Evolutionary conservation across 768 basidiomycete genomes (phyloP), one percentile per base, ranked within the genome.

Genomic region (Flagelloscypha sp.): DNA sequence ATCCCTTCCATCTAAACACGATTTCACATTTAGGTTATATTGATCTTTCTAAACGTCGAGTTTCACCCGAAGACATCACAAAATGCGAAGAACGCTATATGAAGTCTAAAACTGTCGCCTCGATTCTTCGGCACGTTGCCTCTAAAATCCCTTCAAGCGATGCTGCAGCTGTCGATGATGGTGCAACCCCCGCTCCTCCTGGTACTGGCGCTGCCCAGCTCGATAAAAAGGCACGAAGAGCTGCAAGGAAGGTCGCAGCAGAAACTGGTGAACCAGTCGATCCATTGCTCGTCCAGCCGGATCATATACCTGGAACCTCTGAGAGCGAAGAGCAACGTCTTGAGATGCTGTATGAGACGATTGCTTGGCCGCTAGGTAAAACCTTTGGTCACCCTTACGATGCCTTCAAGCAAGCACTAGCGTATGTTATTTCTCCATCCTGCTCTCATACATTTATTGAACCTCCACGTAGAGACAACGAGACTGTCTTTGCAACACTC

Each of bases 1-100:
- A 20, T 37, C 33, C 15, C 24, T 30, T 25, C 12, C 18, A 10
- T 37, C 21, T 38, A 21, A 24, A 11, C 34, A 33, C 36, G 21
- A 24, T 33, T 12, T n/a, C 8, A 7, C 27, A 18, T 16, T 23
- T 45, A 94, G 92, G 94, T 7, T 98, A 99, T 62, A 99, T 99
- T 55, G 95, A 99, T 73, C 72, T 98, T 17, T 97, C 93, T 32
- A 99, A 99, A 68, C 80, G 95, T 43, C 84, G 94, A 47, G 95
- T 99, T 4, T 95, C 92, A 3, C 84, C 94, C 2, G 95, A 99
- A 55, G 95, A 98, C 55, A 94, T 99, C 53, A 78, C 81, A n/a
- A 95, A 95, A 62, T 98, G 95, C 63, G 94, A 98, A 57, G 94
- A 97, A 50, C 79, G 89, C 27, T 99, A 88, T 60, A 90, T 94